phyloP scores from a whole-genome alignment of 106 monocot species.

The Dioscorea dumetorum region DNA sequence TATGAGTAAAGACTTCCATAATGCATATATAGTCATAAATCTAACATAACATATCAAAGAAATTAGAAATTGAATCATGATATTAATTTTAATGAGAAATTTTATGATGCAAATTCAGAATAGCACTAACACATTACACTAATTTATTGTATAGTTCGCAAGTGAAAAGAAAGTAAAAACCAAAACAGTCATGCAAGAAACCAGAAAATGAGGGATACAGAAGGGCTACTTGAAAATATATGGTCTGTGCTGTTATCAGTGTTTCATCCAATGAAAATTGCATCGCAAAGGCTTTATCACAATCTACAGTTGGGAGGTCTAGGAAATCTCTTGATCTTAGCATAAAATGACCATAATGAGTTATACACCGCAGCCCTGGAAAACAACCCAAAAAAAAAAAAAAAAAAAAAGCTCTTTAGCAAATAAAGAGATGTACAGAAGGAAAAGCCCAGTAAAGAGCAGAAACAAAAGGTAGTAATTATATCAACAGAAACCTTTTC shows the following conservation, averaged over 20 bases:
- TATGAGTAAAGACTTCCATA: no score
- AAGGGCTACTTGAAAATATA: slow-evolving; percentile 95
- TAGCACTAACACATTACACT: no score
- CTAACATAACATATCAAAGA: no score
- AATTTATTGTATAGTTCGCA: no score
- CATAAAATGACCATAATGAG: slow-evolving; percentile 96
- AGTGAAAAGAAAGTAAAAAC: no score
- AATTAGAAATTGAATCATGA: no score
- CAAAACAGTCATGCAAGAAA: not conserved
- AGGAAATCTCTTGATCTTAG: slow-evolving; percentile 83
- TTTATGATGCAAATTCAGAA: no score
- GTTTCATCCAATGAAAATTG: slow-evolving; percentile 85
- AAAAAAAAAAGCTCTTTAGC: not conserved
- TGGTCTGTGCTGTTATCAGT: slow-evolving; percentile 70
- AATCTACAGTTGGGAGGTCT: slow-evolving; percentile 93
- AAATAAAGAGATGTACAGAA: not conserved
- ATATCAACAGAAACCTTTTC: slow-evolving; percentile 54
- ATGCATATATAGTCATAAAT: no score
- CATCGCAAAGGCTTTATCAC: slow-evolving; percentile 97
- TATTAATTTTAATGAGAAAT: no score
- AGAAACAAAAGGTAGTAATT: not conserved
- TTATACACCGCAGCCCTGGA: slow-evolving; percentile 86
- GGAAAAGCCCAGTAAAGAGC: not conserved
- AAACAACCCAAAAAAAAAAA: not conserved
- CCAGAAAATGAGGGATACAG: slow-evolving; percentile 60